Evolutionary conservation across 2,329 filamentous ascomycete species (phyloP).

Genomic region (Paraconiothyrium brasiliense): DNA sequence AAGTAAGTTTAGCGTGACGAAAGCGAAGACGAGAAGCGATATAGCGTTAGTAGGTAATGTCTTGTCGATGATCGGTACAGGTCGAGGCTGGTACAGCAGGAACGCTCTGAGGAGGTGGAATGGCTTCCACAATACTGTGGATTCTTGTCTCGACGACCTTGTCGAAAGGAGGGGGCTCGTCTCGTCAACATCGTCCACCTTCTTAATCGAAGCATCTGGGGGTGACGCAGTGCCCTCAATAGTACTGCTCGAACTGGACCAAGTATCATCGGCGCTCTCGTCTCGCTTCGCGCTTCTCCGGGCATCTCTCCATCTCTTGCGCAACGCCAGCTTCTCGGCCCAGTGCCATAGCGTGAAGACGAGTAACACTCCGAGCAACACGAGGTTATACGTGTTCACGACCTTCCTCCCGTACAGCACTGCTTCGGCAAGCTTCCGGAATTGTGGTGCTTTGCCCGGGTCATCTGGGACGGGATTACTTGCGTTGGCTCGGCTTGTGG

Average conservation of each 20-base stretch:
- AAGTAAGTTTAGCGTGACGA: conserved; percentile 66
- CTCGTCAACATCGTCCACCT: conserved; percentile 36
- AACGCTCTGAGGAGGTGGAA: conserved; percentile 38
- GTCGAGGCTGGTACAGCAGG: conserved; percentile 66
- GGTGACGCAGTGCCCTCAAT: conserved; percentile 48
- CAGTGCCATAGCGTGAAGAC: conserved; percentile 51
- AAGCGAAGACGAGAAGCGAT: conserved; percentile 61
- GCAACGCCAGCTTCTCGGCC: conserved; percentile 37
- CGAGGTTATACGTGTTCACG: conserved; percentile 52
- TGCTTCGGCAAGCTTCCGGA: conserved; percentile 47
- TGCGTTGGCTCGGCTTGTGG: conserved; percentile 21
- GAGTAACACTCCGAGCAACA: conserved; percentile 48
- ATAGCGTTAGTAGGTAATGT: conserved; percentile 66
- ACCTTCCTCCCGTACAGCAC: conserved; percentile 52
- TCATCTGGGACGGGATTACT: conserved; percentile 36
- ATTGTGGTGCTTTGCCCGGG: conserved; percentile 47
- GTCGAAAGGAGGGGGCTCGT: conserved; percentile 44
- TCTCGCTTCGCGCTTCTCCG: conserved; percentile 4
- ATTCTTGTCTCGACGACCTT: conserved; percentile 11
- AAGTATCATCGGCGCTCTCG: conserved; percentile 30
- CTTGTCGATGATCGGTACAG: conserved; percentile 66
- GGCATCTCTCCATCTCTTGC: conserved; percentile 24
- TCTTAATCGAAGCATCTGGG: conserved; percentile 33
- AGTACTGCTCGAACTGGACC: conserved; percentile 53
- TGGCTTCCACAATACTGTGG: conserved; percentile 24